phyloP scores from a whole-genome alignment of 2,329 filamentous ascomycete species.

The Pseudocercospora pini-densiflorae region DNA sequence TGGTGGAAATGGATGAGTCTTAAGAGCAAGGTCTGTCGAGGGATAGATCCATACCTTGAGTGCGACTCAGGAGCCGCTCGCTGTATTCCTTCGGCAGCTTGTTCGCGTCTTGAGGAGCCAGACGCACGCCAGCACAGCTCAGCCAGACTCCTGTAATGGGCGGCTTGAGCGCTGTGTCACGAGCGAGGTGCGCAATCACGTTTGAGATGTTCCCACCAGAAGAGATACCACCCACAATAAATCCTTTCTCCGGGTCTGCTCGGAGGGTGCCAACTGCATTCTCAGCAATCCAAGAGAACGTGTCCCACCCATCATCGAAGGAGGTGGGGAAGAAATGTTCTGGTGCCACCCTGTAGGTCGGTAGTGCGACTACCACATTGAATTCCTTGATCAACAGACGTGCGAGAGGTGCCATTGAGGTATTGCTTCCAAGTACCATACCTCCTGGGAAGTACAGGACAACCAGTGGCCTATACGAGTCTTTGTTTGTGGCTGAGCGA shows the following conservation, averaged over 20 bases:
- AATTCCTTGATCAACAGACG: conserved; percentile 20
- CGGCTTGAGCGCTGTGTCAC: conserved; percentile 43
- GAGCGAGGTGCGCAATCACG: conserved; percentile 45
- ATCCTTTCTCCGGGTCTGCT: conserved; percentile 42
- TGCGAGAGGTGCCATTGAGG: conserved; percentile 22
- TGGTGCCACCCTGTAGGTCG: conserved; percentile 48
- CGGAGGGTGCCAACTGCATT: conserved; percentile 41
- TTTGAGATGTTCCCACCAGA: conserved; percentile 49
- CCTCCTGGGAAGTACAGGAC: conserved; percentile 34
- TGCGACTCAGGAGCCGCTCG: conserved; percentile 41
- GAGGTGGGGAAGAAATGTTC: conserved; percentile 51
- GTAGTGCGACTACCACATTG: conserved; percentile 21
- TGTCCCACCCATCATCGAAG: conserved; percentile 51
- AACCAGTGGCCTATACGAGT: conserved; percentile 24
- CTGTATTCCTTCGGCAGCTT: conserved; percentile 43
- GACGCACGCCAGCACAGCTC: conserved; percentile 51
- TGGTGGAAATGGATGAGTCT: too few species aligned
- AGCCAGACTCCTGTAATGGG: conserved; percentile 39
- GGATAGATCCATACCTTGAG: too few species aligned
- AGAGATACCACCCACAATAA: conserved; percentile 52
- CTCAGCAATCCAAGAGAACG: conserved; percentile 47
- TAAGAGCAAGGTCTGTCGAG: too few species aligned
- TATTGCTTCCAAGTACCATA: conserved; percentile 22
- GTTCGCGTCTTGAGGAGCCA: conserved; percentile 31
- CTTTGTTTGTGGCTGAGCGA: not conserved